Evolutionary conservation across 2,329 filamentous ascomycete species (phyloP).

Genomic region (Claviceps citrina): DNA sequence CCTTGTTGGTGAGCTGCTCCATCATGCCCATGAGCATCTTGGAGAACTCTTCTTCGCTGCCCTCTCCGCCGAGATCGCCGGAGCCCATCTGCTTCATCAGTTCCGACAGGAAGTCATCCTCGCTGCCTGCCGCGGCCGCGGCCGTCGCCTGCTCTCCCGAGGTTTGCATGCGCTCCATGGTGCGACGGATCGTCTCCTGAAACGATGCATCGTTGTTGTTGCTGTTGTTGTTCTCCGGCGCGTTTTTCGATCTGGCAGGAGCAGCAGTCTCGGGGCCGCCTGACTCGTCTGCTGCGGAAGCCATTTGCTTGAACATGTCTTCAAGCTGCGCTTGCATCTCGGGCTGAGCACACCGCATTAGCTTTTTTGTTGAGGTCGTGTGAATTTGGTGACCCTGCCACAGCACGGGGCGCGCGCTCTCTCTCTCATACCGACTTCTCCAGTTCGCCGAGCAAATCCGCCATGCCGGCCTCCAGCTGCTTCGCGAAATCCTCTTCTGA

Average conservation of each 20-base stretch:
- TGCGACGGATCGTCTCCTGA: slow-evolving; percentile 80
- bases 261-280: slow-evolving; percentile 6
- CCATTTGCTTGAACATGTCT: slow-evolving; percentile 58
- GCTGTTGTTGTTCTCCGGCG: too few relatives aligned
- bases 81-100: slow-evolving; percentile 67
- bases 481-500: slow-evolving; percentile 69
- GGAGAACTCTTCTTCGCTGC: slow-evolving; percentile 67
- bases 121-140: slow-evolving; percentile 49
- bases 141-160: slow-evolving; percentile 77
- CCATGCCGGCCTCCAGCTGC: slow-evolving; percentile 83
- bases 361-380: neutral
- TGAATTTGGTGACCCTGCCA: too few relatives aligned
- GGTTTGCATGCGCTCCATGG: slow-evolving; percentile 90
- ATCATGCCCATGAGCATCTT: slow-evolving; percentile 97
- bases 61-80: slow-evolving; percentile 46
- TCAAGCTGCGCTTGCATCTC: slow-evolving; percentile 71
- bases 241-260: slow-evolving; percentile 13
- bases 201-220: slow-evolving; percentile 52
- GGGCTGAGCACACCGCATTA: slow-evolving; percentile 23
- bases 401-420: too few relatives aligned
- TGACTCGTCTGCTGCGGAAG: slow-evolving; percentile 28
- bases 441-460: slow-evolving; percentile 59
- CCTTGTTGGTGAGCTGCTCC: slow-evolving; percentile 96
- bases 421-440: slow-evolving; percentile 37
- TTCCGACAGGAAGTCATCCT: slow-evolving; percentile 75